These are phyloP conservation scores for Lentinula guzmanii DNA, from an alignment of 768 basidiomycete genomes.

Conservation along the genomic window DNA sequence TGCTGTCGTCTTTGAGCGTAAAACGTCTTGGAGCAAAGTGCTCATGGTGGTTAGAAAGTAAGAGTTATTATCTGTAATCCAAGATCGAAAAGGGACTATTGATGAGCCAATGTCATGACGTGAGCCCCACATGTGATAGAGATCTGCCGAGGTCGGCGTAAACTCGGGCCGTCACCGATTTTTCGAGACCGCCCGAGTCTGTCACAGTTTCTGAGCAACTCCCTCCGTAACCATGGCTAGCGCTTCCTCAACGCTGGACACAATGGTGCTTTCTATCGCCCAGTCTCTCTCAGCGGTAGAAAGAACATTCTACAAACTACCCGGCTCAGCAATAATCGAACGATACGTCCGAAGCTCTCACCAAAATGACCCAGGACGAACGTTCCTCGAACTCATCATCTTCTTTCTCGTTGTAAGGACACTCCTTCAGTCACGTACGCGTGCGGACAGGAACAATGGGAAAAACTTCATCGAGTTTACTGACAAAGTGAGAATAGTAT, in stretches of 20 bases:
- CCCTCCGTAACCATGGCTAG: constrained; percentile 1
- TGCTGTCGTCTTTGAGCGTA: constrained; percentile 42
- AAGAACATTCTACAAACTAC: constrained; percentile 65
- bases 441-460: constrained; percentile 67
- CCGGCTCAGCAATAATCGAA: constrained; percentile 77
- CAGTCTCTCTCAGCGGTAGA: constrained; percentile 54
- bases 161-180: no score
- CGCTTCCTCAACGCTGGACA: constrained; percentile 23
- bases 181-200: neutral
- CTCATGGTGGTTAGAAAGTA: constrained; percentile 37
- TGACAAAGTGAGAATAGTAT: constrained; percentile 61
- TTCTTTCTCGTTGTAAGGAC: constrained; percentile 86
- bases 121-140: neutral
- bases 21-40: constrained; percentile 62
- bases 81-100: neutral
- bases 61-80: neutral
- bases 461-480: constrained; percentile 89
- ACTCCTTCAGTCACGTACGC: constrained; percentile 82
- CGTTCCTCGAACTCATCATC: constrained; percentile 84
- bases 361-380: constrained; percentile 92
- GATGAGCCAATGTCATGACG: neutral
- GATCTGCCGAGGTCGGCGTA: neutral
- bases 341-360: constrained; percentile 95
- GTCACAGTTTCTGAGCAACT: neutral
- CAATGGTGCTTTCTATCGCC: constrained; percentile 61